These are phyloP conservation scores for Blastomyces parvus DNA, from an alignment of 2,329 filamentous ascomycete species.

Conservation along the genomic window DNA sequence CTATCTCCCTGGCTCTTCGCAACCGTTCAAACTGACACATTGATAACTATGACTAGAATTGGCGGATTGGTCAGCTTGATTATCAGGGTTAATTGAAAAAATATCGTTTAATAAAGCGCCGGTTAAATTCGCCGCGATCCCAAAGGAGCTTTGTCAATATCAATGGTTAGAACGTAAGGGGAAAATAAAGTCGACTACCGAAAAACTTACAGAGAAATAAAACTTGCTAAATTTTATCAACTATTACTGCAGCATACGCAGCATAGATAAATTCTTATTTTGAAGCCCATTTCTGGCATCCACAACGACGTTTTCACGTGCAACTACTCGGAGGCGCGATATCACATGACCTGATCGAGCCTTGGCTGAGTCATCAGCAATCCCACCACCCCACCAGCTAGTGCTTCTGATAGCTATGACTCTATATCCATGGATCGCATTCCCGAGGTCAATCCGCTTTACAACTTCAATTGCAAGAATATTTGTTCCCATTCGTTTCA, in stretches of 20 bases:
- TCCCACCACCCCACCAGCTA: background rate
- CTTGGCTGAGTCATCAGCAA: background rate
- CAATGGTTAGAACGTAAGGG: background rate
- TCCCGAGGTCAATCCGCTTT: background rate
- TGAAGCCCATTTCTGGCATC: too few relatives aligned
- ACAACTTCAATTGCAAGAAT: conserved; percentile 5
- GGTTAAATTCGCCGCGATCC: too few relatives aligned
- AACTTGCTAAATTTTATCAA: background rate
- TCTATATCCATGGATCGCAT: background rate
- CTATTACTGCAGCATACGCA: background rate
- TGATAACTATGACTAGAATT: background rate
- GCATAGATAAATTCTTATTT: background rate
- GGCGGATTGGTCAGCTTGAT: too few relatives aligned
- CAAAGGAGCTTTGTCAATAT: background rate
- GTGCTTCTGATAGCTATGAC: background rate
- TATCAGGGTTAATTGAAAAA: too few relatives aligned
- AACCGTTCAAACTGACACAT: background rate
- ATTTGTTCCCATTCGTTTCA: background rate
- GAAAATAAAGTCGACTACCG: background rate
- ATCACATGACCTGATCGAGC: background rate
- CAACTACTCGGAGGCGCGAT: too few relatives aligned
- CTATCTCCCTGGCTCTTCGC: background rate
- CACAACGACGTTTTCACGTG: too few relatives aligned
- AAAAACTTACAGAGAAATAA: background rate
- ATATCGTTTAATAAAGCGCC: background rate